Evolutionary conservation across 148 eudicot genomes (phyloP).

Genomic region (Spergularia bocconei): DNA sequence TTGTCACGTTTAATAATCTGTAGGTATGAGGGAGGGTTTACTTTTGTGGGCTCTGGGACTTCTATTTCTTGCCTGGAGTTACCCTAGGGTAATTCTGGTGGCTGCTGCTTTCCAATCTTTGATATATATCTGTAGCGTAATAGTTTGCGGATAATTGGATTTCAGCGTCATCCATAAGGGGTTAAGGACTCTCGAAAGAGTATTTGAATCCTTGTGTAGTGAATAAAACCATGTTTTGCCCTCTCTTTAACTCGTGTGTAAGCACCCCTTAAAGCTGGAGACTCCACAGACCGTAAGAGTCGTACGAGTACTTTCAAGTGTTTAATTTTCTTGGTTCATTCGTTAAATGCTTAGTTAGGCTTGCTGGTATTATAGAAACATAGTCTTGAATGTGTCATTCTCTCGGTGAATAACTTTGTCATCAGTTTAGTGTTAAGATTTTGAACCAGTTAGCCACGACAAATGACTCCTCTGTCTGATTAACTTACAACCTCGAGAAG

Average conservation of each 20-base stretch:
- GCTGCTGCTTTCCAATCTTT: neutral
- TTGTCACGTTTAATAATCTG: conserved; percentile 12
- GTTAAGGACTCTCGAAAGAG: neutral
- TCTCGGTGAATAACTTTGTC: too few relatives aligned
- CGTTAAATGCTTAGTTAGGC: too few relatives aligned
- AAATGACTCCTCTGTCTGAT: too few relatives aligned
- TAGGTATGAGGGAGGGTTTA: neutral
- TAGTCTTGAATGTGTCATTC: too few relatives aligned
- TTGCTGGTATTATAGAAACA: too few relatives aligned
- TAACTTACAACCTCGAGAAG: too few relatives aligned
- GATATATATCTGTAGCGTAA: neutral
- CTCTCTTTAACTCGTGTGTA: neutral
- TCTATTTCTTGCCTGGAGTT: neutral
- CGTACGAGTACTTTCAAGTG: too few relatives aligned
- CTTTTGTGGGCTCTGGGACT: neutral
- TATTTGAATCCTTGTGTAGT: neutral
- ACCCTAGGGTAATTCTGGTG: neutral
- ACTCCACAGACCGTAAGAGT: too few relatives aligned
- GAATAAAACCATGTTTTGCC: neutral
- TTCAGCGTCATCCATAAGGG: neutral
- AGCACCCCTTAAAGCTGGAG: neutral
- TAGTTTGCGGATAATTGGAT: neutral
- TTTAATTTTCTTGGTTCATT: too few relatives aligned
- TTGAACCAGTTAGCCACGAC: too few relatives aligned
- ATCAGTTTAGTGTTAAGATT: too few relatives aligned